phyloP scores from a whole-genome alignment of 805 yeast species.

The Lipomyces sp. region DNA sequence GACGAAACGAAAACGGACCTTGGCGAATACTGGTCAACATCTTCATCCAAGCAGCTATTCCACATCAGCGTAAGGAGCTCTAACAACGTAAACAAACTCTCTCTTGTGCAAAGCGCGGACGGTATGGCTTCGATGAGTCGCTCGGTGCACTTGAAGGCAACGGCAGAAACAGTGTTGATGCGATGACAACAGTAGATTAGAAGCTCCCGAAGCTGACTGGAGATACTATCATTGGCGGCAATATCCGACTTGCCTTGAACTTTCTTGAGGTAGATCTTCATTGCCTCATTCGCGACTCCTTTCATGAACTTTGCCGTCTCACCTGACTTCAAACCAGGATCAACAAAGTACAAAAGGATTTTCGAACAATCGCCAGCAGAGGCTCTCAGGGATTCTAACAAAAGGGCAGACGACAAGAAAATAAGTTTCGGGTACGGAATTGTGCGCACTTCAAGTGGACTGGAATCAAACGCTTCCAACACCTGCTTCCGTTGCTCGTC shows the following conservation, averaged over 20 bases:
- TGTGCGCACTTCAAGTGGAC: conserved; percentile 57
- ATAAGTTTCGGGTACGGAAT: conserved; percentile 77
- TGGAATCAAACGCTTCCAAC: conserved; percentile 47
- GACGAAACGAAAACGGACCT: conserved; percentile 62
- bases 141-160: conserved; percentile 80
- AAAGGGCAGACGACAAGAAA: conserved; percentile 81
- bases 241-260: conserved; percentile 57
- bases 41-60: conserved; percentile 82
- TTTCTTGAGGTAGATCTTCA: conserved; percentile 38
- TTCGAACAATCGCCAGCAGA: conserved; percentile 80
- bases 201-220: conserved; percentile 70
- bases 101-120: conserved; percentile 74
- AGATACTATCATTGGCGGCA: conserved; percentile 62
- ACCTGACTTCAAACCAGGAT: conserved; percentile 74
- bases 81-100: conserved; percentile 73
- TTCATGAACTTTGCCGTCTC: conserved; percentile 73
- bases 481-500: conserved; percentile 72
- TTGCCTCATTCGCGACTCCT: conserved; percentile 63
- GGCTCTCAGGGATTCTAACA: conserved; percentile 79
- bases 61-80: conserved; percentile 80
- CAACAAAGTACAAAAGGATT: conserved; percentile 78
- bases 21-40: conserved; percentile 83
- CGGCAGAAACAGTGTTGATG: conserved; percentile 70
- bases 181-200: conserved; percentile 79
- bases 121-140: conserved; percentile 69